phyloP scores from a whole-genome alignment of 31 red algal species.

The Asparagopsis taxiformis region DNA sequence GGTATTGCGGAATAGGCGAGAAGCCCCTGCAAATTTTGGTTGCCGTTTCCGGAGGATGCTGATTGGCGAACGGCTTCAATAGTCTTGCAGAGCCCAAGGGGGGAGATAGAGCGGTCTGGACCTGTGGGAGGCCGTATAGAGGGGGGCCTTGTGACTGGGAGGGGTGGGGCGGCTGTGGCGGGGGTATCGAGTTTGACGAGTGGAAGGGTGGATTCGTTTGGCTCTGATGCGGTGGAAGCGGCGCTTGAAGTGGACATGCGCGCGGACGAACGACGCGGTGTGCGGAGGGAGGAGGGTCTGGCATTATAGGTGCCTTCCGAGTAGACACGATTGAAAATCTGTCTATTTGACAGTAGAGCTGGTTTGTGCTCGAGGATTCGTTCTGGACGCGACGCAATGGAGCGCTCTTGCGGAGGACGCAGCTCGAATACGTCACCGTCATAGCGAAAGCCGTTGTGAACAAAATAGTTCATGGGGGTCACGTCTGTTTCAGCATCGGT shows the following conservation, averaged over 20 bases:
- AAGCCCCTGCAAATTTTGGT: conserved; percentile 9
- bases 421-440: conserved; percentile 66
- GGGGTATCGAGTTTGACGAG: conserved; percentile 1
- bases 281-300: conserved; percentile 41
- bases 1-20: background rate
- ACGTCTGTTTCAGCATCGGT: background rate
- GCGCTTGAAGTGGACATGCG: background rate
- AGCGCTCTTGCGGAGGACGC: conserved; percentile 66
- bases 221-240: background rate
- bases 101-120: background rate
- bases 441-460: conserved; percentile 73
- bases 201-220: background rate
- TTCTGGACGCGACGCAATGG: conserved; percentile 53
- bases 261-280: background rate
- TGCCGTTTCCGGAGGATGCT: conserved; percentile 2
- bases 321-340: conserved; percentile 74
- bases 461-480: conserved; percentile 63
- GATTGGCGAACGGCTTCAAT: conserved; percentile 3
- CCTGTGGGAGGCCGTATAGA: conserved; percentile 37
- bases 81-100: background rate
- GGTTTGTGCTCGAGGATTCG: conserved; percentile 73
- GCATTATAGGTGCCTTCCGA: conserved; percentile 71
- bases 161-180: background rate
- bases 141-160: conserved; percentile 29
- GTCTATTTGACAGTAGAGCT: conserved; percentile 31